Evolutionary conservation across 441 rosid species (phyloP).

Genomic region (Capsella rubella): DNA sequence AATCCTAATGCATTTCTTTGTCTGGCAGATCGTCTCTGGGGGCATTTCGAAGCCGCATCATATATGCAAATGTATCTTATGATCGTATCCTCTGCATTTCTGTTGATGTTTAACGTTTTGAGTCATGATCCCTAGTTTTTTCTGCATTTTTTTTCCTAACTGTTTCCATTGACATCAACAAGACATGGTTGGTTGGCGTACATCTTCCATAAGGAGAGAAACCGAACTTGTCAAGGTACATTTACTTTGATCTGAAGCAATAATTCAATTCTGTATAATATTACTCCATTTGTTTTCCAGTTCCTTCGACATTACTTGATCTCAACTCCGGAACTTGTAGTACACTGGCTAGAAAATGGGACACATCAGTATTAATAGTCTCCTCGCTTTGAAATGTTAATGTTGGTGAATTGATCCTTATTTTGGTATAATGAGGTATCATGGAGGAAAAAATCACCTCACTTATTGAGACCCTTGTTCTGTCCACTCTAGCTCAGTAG

Average conservation of each 20-base stretch:
- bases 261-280: not conserved
- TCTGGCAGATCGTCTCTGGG: constrained; percentile 76
- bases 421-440: not conserved
- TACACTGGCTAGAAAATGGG: constrained; percentile 18
- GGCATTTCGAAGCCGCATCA: constrained; percentile 69
- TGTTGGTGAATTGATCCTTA: not conserved
- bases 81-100: constrained; percentile 76
- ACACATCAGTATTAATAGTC: not conserved
- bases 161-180: constrained; percentile 54
- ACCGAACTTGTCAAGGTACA: constrained; percentile 81
- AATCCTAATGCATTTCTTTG: constrained; percentile 17
- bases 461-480: not conserved
- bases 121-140: constrained; percentile 20
- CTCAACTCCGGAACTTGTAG: constrained; percentile 5
- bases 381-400: not conserved
- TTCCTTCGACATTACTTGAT: not conserved
- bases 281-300: not conserved
- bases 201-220: constrained; percentile 93
- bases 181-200: constrained; percentile 99
- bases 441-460: not conserved
- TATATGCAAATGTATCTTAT: constrained; percentile 91
- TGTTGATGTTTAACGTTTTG: constrained; percentile 23
- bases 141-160: constrained; percentile 16
- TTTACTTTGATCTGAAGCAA: not conserved
- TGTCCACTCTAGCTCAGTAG: not conserved